Evolutionary conservation across 2,329 filamentous ascomycete genomes (phyloP).

Genomic region (Pseudogymnoascus sp.): DNA sequence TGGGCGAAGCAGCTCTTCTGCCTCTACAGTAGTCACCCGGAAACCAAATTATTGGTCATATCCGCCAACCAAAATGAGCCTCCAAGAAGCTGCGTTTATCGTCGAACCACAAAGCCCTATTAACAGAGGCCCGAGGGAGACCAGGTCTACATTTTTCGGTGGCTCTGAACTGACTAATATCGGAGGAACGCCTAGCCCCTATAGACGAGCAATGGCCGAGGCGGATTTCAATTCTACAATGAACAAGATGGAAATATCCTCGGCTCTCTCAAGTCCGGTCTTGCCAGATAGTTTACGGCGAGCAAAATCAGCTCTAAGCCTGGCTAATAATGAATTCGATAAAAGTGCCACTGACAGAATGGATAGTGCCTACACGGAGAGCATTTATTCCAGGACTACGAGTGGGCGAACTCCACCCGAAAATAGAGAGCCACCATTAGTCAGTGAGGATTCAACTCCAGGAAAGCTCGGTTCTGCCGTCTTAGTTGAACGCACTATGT

Average conservation of each 20-base stretch:
- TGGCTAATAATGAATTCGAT: not conserved
- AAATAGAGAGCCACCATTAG: conserved; percentile 16
- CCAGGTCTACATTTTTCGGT: conserved; percentile 45
- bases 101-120: conserved; percentile 19
- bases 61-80: conserved; percentile 15
- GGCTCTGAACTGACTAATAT: conserved; percentile 43
- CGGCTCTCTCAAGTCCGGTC: not conserved
- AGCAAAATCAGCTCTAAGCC: not conserved
- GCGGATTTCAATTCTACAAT: conserved; percentile 14
- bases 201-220: conserved; percentile 40
- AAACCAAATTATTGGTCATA: conserved; percentile 4
- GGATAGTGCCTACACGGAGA: conserved; percentile 23
- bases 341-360: not conserved
- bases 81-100: conserved; percentile 24
- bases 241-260: not conserved
- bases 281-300: not conserved
- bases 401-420: conserved; percentile 22
- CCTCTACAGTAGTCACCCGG: conserved; percentile 3
- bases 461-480: conserved; percentile 28
- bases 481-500: conserved; percentile 28
- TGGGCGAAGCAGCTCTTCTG: not conserved
- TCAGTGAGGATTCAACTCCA: conserved; percentile 11
- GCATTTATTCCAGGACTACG: conserved; percentile 29
- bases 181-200: conserved; percentile 50
- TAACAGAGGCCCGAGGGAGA: conserved; percentile 32